A percentile compares a stretch with the other conserved stretches of the same genome.
These are phyloP conservation scores for Hippophae tibetana DNA, from an alignment of 306 rosid species.

Conservation along the genomic window DNA sequence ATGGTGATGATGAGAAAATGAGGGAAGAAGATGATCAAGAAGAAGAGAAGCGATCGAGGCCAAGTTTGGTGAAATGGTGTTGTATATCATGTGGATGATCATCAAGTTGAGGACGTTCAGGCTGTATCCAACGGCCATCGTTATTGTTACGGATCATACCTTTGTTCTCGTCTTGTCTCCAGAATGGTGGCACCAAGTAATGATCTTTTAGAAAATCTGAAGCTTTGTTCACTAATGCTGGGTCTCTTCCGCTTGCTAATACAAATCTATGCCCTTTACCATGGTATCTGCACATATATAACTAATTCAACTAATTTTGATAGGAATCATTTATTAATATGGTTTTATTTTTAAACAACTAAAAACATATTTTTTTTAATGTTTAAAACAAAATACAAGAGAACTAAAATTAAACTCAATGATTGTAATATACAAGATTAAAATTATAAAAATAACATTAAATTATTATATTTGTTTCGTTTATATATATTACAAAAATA, in stretches of 20 bases:
- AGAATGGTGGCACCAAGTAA: slow-evolving; percentile 67
- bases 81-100: slow-evolving; percentile 53
- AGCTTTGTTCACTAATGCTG: slow-evolving; percentile 72
- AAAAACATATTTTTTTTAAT: too few species aligned
- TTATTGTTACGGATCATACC: slow-evolving; percentile 49
- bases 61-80: slow-evolving; percentile 39
- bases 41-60: slow-evolving; percentile 15
- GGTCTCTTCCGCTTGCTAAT: slow-evolving; percentile 72
- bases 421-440: too few species aligned
- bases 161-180: slow-evolving; percentile 80
- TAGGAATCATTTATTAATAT: too few species aligned
- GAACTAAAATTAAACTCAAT: too few species aligned
- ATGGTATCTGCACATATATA: slow-evolving; percentile 42
- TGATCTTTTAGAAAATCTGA: slow-evolving; percentile 72
- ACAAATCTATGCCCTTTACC: slow-evolving; percentile 64
- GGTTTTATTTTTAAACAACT: too few species aligned
- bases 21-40: neutral
- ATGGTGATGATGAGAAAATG: too few species aligned
- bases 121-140: slow-evolving; percentile 79
- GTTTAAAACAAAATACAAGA: too few species aligned
- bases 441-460: too few species aligned
- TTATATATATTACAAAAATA: too few species aligned
- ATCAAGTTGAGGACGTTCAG: slow-evolving; percentile 53
- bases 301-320: too few species aligned
- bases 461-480: too few species aligned